Evolutionary conservation across 768 basidiomycete species (phyloP).

Genomic region (Agrocybe praecox): DNA sequence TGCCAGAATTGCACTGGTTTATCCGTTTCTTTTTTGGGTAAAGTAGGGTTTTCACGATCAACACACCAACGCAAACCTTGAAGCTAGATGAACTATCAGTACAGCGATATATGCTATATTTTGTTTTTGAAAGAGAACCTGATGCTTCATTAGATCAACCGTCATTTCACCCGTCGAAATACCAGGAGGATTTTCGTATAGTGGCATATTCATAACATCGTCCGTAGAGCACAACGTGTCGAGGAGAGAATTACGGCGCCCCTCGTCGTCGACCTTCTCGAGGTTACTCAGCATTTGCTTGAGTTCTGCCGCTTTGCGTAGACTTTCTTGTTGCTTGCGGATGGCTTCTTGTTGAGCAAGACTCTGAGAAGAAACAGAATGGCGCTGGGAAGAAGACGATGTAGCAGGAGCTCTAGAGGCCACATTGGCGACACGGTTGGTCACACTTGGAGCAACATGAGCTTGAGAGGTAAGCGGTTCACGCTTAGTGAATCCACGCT

Average conservation of each 20-base stretch:
- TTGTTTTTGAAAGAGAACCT: conserved; percentile 44
- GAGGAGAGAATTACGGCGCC: conserved; percentile 67
- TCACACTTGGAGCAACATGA: conserved; percentile 12
- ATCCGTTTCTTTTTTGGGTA: conserved; percentile 69
- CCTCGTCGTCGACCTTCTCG: conserved; percentile 80
- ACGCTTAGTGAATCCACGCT: conserved; percentile 52
- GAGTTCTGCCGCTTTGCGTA: conserved; percentile 68
- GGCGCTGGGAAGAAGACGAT: conserved; percentile 2
- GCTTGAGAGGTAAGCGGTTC: conserved; percentile 13
- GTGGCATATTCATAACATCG: conserved; percentile 73
- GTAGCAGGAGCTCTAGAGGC: conserved; percentile 1
- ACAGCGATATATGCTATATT: not conserved
- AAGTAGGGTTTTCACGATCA: conserved; percentile 71
- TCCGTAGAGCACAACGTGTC: conserved; percentile 68
- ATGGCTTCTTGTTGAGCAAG: conserved; percentile 43
- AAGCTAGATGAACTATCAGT: conserved; percentile 41
- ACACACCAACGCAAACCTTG: conserved; percentile 91
- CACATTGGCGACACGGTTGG: not conserved
- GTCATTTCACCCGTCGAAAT: conserved; percentile 63
- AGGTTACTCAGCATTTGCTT: conserved; percentile 62
- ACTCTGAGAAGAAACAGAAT: conserved; percentile 21
- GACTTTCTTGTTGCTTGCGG: conserved; percentile 51
- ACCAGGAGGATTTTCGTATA: conserved; percentile 74
- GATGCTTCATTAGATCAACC: conserved; percentile 81
- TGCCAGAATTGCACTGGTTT: conserved; percentile 92